phyloP scores from a whole-genome alignment of 108 stramenopile genomes.

The Cyclostephanos tholiformis region DNA sequence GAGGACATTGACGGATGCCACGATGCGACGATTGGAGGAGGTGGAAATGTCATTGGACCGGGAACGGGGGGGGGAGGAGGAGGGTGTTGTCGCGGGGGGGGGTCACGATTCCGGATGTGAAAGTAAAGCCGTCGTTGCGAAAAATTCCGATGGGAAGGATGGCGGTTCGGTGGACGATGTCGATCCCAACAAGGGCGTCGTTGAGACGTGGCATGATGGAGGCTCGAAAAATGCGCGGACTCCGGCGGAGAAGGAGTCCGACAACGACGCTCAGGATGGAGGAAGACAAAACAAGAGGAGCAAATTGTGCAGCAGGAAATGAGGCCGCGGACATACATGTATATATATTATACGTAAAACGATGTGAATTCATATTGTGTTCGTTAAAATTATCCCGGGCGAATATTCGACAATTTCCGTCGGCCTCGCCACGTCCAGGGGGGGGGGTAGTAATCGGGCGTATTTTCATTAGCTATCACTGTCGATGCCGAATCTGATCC shows the following conservation, averaged over 20 bases:
- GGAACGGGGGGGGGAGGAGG: background rate
- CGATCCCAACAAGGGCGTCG: background rate
- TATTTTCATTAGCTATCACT: background rate
- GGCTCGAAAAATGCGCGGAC: background rate
- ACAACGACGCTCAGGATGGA: background rate
- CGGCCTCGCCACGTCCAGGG: background rate
- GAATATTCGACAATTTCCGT: too few relatives aligned
- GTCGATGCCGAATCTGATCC: constrained; percentile 70
- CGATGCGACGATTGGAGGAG: constrained; percentile 42
- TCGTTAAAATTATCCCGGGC: too few relatives aligned
- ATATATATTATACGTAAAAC: background rate
- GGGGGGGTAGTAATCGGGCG: background rate
- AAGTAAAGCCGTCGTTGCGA: background rate
- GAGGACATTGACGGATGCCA: constrained; percentile 45
- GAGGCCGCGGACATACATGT: background rate
- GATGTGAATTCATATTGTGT: background rate
- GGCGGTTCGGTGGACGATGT: background rate
- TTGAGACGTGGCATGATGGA: background rate
- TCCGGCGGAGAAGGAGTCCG: background rate
- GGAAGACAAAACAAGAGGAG: background rate
- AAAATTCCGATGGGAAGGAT: background rate
- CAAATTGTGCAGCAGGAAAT: constrained; percentile 10
- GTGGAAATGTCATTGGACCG: constrained; percentile 30
- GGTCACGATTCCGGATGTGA: background rate
- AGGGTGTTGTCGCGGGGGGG: background rate